Conservation (phyloP, 2,329 filamentous ascomycete genomes). For the Arthroderma sp. region DNA sequence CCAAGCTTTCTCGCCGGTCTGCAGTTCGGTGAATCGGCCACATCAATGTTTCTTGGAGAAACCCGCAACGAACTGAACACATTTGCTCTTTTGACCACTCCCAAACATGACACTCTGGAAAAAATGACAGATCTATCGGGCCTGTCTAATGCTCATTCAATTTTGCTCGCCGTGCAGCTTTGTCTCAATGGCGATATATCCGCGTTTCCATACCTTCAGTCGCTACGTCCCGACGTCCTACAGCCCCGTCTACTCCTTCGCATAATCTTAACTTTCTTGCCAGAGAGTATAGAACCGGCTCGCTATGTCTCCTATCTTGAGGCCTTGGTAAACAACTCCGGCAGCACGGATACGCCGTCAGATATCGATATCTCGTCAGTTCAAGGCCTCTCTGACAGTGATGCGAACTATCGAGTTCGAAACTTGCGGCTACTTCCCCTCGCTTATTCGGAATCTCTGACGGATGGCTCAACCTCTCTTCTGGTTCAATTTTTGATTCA, state of each 20-base stretch:
- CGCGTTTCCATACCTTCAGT: conserved; percentile 39
- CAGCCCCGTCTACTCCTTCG: conserved; percentile 43
- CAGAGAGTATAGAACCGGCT: conserved; percentile 41
- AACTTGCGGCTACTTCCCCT: conserved; percentile 40
- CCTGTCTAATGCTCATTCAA: conserved; percentile 43
- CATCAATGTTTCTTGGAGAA: too few relatives aligned
- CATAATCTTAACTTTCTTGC: conserved; percentile 49
- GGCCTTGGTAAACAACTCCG: conserved; percentile 30
- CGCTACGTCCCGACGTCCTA: conserved; percentile 33
- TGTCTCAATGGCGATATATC: conserved; percentile 42
- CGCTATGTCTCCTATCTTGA: conserved; percentile 37
- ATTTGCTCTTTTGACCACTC: neutral
- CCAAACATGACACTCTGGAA: conserved; percentile 7
- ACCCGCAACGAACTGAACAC: neutral
- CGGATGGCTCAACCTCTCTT: conserved; percentile 32
- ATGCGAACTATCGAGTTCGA: conserved; percentile 40
- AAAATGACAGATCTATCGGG: conserved; percentile 25
- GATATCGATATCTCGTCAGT: conserved; percentile 36
- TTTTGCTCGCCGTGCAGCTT: conserved; percentile 45
- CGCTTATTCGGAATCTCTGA: conserved; percentile 29
- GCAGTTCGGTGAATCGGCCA: too few relatives aligned
- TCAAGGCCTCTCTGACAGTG: conserved; percentile 33
- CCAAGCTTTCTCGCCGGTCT: conserved; percentile 4
- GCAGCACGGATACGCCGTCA: conserved; percentile 9
- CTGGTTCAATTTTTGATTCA: conserved; percentile 47